Evolutionary conservation across 2,329 filamentous ascomycete species (phyloP).

Genomic region (Cercospora nicotianae): DNA sequence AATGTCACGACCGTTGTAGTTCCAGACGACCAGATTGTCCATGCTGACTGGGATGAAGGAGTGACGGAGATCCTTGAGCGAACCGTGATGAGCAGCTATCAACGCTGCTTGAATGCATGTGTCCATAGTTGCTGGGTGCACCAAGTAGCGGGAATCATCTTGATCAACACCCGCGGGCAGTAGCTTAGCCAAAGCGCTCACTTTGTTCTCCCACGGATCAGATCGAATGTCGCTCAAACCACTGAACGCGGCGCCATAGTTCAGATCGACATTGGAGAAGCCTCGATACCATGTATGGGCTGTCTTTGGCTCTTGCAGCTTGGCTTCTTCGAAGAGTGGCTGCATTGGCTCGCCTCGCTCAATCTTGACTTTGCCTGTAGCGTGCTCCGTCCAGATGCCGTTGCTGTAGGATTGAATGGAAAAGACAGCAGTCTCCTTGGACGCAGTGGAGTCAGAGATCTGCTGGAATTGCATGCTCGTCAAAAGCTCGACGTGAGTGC

Average conservation of each 20-base stretch:
- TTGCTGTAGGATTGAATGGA: not conserved
- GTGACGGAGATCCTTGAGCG: not conserved
- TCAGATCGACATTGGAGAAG: not conserved
- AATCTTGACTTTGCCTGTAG: not conserved
- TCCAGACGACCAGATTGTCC: not conserved
- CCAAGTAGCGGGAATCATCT: not conserved
- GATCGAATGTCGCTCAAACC: not conserved
- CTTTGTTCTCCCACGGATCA: not conserved
- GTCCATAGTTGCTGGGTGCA: not conserved
- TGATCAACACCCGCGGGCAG: not conserved
- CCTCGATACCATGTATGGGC: not conserved
- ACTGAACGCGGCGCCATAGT: not conserved
- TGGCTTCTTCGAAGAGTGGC: not conserved
- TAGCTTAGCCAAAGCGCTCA: not conserved
- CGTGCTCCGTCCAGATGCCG: not conserved
- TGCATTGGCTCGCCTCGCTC: not conserved
- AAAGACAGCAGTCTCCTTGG: not conserved
- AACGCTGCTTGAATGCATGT: not conserved
- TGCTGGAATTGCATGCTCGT: not conserved
- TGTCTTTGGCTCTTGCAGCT: not conserved
- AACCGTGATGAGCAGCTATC: not conserved
- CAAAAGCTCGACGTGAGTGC: not conserved
- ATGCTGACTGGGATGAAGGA: not conserved
- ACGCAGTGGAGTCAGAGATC: not conserved
- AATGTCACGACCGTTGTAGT: not conserved